Evolutionary conservation across 1,139 yeast genomes (phyloP).

Genomic region (Debaryomyces singareniensis): DNA sequence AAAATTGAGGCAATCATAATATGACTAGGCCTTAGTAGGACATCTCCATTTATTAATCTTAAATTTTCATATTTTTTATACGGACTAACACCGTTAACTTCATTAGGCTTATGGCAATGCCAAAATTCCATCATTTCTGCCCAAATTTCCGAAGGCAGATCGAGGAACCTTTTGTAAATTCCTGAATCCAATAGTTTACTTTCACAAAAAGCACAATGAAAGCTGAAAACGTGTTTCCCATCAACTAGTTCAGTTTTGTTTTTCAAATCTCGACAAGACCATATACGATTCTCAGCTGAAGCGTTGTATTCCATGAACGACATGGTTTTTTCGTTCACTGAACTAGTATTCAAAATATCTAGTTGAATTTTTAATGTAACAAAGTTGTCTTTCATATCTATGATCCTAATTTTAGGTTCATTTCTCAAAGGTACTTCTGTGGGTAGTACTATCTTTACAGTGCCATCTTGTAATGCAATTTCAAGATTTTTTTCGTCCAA

Average conservation of each 20-base stretch:
- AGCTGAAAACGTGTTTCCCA: conserved; percentile 22
- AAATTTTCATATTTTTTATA: conserved; percentile 28
- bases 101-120: conserved; percentile 92
- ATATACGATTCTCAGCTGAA: conserved; percentile 15
- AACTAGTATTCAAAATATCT: conserved; percentile 1
- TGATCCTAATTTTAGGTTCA: conserved; percentile 13
- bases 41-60: conserved; percentile 35
- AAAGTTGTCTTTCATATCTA: conserved; percentile 16
- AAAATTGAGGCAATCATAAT: conserved; percentile 1
- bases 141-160: conserved; percentile 93
- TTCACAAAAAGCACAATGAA: conserved; percentile 30
- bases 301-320: conserved; percentile 14
- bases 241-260: conserved; percentile 22
- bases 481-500: too few relatives aligned
- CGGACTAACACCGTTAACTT: conserved; percentile 11
- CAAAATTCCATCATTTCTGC: conserved; percentile 94
- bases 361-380: conserved; percentile 8
- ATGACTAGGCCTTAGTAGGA: conserved; percentile 29
- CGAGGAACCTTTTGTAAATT: conserved; percentile 30
- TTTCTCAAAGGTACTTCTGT: too few relatives aligned
- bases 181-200: conserved; percentile 20
- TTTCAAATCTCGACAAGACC: conserved; percentile 37
- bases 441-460: too few relatives aligned
- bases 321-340: conserved; percentile 5
- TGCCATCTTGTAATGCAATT: too few relatives aligned